Conservation (phyloP, 352 stramenopile species). For the Phytophthora citrophthora region DNA sequence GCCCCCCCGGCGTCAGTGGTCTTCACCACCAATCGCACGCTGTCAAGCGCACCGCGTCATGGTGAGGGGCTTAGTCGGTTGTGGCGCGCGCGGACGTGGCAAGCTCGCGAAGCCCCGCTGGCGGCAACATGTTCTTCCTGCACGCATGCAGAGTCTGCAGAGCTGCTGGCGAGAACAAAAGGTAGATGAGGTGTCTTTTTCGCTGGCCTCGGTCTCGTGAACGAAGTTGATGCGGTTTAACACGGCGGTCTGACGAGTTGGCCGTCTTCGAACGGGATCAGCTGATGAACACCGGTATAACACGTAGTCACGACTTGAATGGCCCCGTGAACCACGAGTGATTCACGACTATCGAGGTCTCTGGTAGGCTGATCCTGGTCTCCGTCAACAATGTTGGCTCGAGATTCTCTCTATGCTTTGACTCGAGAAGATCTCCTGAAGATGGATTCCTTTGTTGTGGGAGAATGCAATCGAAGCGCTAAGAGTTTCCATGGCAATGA, state of each 20-base stretch:
- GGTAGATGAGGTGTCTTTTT: conserved; percentile 18
- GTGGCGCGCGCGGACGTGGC: conserved; percentile 3
- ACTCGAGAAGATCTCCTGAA: too few relatives aligned
- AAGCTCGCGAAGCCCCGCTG: not conserved
- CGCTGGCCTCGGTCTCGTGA: conserved; percentile 2
- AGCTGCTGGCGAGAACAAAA: conserved; percentile 25
- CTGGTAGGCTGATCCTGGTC: conserved; percentile 1
- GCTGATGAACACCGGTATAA: conserved; percentile 5
- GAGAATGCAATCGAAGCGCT: too few relatives aligned
- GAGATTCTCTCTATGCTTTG: too few relatives aligned
- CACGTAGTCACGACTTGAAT: not conserved
- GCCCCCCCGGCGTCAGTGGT: conserved; percentile 9
- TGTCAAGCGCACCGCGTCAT: conserved; percentile 24
- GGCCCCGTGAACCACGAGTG: not conserved
- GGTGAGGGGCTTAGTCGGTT: not conserved
- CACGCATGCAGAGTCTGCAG: conserved; percentile 5
- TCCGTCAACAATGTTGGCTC: too few relatives aligned
- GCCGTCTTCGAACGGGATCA: not conserved
- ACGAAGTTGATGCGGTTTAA: conserved; percentile 14
- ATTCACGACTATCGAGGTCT: not conserved
- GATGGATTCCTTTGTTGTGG: too few relatives aligned
- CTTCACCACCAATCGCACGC: conserved; percentile 19
- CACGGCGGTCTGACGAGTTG: not conserved
- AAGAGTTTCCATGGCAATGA: conserved; percentile 2
- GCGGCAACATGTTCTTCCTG: not conserved